Conservation (phyloP, 2,329 filamentous ascomycete genomes). For the Monosporascus cannonballus region DNA sequence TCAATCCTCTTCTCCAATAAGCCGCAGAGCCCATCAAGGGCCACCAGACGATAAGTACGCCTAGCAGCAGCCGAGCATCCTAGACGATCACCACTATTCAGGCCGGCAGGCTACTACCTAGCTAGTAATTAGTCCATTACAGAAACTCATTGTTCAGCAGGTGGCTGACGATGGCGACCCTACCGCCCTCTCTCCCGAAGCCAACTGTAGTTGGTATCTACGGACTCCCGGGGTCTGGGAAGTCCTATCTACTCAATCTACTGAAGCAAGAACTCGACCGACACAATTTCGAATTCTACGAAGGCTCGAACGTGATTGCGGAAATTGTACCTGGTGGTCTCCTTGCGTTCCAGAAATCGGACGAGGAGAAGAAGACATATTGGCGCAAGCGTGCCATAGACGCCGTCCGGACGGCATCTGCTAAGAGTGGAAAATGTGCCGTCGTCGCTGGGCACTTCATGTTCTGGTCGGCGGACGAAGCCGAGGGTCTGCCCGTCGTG, state of each 20-base stretch:
- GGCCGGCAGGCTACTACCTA: too few species aligned
- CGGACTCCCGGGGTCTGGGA: slow-evolving; percentile 46
- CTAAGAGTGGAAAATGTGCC: slow-evolving; percentile 25
- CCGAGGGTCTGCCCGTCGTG: slow-evolving; percentile 26
- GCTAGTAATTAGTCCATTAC: too few species aligned
- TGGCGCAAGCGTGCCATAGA: slow-evolving; percentile 41
- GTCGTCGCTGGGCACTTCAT: slow-evolving; percentile 51
- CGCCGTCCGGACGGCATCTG: slow-evolving; percentile 33
- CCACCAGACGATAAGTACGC: too few species aligned
- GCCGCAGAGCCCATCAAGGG: too few species aligned
- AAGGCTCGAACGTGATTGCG: slow-evolving; percentile 45
- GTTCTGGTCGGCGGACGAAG: slow-evolving; percentile 40
- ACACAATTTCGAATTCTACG: slow-evolving; percentile 38
- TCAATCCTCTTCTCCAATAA: too few species aligned
- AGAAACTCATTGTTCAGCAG: too few species aligned
- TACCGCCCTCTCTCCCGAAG: slow-evolving; percentile 12
- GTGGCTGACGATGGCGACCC: too few species aligned
- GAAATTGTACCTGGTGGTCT: slow-evolving; percentile 40
- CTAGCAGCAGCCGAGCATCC: too few species aligned
- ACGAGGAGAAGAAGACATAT: slow-evolving; percentile 27
- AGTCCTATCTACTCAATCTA: slow-evolving; percentile 27
- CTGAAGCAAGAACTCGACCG: slow-evolving; percentile 30
- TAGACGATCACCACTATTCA: too few species aligned
- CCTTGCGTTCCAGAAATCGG: slow-evolving; percentile 35
- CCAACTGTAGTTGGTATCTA: slow-evolving; percentile 46